phyloP scores from a whole-genome alignment of 2,329 filamentous ascomycete species.

The Cyclaneusma minus region DNA sequence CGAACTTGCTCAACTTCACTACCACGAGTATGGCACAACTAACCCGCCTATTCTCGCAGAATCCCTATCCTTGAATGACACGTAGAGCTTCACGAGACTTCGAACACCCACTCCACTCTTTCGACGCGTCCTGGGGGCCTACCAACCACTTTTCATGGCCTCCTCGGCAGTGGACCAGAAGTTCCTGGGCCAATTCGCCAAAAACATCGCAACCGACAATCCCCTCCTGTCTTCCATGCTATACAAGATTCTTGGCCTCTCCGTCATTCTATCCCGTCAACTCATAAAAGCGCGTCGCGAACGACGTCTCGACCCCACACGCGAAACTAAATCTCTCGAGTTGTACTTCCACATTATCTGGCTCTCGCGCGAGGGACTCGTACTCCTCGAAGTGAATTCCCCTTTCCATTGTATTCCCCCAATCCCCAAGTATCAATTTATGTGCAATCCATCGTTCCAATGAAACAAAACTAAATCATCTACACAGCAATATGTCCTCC shows the following conservation, averaged over 20 bases:
- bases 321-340: slow-evolving; percentile 64
- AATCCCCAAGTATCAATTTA: no score
- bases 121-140: no score
- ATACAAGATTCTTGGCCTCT: slow-evolving; percentile 83
- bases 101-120: no score
- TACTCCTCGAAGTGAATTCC: slow-evolving; percentile 86
- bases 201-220: slow-evolving; percentile 61
- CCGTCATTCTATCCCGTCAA: slow-evolving; percentile 72
- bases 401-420: no score
- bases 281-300: slow-evolving; percentile 72
- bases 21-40: no score
- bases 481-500: slow-evolving; percentile 72
- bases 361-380: slow-evolving; percentile 81
- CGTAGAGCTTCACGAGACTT: no score
- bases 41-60: no score
- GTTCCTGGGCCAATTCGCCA: slow-evolving; percentile 80
- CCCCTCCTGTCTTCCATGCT: slow-evolving; percentile 67
- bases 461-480: no score
- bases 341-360: slow-evolving; percentile 87
- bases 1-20: no score
- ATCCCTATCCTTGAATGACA: no score
- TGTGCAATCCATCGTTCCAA: no score
- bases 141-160: slow-evolving; percentile 76
- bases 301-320: slow-evolving; percentile 64
- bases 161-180: slow-evolving; percentile 96